Evolutionary conservation across 2,329 filamentous ascomycete genomes (phyloP), one percentile per base, ranked within the genome.

Genomic region (Ceratocystis variospora): DNA sequence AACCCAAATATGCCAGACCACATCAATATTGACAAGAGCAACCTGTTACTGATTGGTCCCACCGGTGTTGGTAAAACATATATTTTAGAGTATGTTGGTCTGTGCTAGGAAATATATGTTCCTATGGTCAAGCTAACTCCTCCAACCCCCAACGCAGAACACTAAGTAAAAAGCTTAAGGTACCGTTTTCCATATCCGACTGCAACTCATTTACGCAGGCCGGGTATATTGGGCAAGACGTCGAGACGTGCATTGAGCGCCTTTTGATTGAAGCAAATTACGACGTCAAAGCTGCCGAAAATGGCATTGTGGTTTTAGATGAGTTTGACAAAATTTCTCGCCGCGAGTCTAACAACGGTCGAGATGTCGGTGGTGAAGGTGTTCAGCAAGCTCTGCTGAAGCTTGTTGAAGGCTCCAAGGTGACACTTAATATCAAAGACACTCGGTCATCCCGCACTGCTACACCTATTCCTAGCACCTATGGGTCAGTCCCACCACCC

Each of bases 281-380:
- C 75, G 89, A 96, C 71, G 84, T 94, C 33, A 85, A 86, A 67
- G 85, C 87, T 65, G 87, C 91, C 6, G 93, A 99, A 73, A 84
- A 89, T 64, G 94, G 94, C 4, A 97, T 99, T 66, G 90, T 99
- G 61, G 94, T 96, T 66, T 80, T 99, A 22, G 94, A 99, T 71
- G 94, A 99, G 76, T 90, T 99, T 66, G 94, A 99, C 79, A 99
- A 99, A 77, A 92, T 97, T 67, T 92, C 94, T 1, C 89, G 89
- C 46, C 86, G 90, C 31, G 93, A 94, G 73, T 88, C 92, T 17
- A 85, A 85, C 68, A 91, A 96, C 68, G 93, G 92, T 22, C 89
- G 95, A 71, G 94, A 99, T 72, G 94, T 99, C 2, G 89, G 92
- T 19, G 94, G 94, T 25, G 94, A 97, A 78, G 94, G 94, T 64